Evolutionary conservation across 192 early-diverging fungal genomes (phyloP).

Genomic region (Pecoramyces ruminantium): DNA sequence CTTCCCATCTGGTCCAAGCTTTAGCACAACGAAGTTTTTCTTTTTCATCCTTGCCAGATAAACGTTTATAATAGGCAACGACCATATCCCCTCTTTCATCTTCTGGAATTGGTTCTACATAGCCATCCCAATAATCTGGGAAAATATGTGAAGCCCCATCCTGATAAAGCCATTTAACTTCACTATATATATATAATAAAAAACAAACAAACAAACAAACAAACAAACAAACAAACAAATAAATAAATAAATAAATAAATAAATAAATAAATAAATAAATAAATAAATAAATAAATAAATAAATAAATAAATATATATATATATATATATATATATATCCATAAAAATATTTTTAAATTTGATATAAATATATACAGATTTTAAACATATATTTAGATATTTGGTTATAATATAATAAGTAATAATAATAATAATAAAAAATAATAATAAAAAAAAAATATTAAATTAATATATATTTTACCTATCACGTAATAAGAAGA

Average conservation of each 20-base stretch:
- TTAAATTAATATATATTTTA: no score
- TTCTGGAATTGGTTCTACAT: constrained; percentile 36
- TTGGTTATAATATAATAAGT: no score
- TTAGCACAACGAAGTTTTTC: constrained; percentile 29
- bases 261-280: no score
- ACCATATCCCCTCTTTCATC: constrained; percentile 42
- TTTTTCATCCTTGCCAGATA: constrained; percentile 28
- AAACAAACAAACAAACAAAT: no score
- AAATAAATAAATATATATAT: no score
- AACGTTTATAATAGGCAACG: constrained; percentile 42
- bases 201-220: no score
- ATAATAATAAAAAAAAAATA: no score
- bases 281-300: no score
- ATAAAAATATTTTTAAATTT: background rate
- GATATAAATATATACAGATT: no score
- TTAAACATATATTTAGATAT: no score
- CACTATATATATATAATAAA: constrained; percentile 6
- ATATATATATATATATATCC: no score
- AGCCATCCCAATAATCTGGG: constrained; percentile 40
- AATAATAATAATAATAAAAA: background rate
- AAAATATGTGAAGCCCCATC: constrained; percentile 45
- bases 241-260: no score
- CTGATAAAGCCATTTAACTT: constrained; percentile 50
- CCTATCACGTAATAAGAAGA: constrained; percentile 30
- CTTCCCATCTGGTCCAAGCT: constrained; percentile 17